Evolutionary conservation across 2,329 filamentous ascomycete genomes (phyloP).

Genomic region (Tolypocladium paradoxum): DNA sequence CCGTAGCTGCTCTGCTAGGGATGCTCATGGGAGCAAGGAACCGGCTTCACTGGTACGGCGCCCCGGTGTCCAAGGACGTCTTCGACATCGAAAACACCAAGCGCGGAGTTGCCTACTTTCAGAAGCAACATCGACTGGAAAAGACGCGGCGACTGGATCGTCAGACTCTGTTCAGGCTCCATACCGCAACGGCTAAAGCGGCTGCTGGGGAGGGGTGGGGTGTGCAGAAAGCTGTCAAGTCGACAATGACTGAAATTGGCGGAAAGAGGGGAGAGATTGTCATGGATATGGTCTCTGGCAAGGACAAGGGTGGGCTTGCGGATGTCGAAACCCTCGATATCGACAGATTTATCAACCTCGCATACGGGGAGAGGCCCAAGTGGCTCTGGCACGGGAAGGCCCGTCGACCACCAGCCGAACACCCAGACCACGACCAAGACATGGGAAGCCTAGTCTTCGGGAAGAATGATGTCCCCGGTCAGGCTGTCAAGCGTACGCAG

Average conservation of each 20-base stretch:
- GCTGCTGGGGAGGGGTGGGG: constrained; percentile 84
- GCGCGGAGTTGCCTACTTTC: constrained; percentile 75
- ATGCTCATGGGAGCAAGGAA: constrained; percentile 85
- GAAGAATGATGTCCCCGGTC: constrained; percentile 34
- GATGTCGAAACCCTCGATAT: constrained; percentile 90
- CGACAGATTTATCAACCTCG: constrained; percentile 67
- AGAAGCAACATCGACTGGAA: constrained; percentile 76
- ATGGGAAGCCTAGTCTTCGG: constrained; percentile 39
- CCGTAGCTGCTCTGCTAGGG: constrained; percentile 77
- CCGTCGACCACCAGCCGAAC: constrained; percentile 46
- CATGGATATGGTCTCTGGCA: constrained; percentile 82
- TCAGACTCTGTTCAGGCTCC: constrained; percentile 70
- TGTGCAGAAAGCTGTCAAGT: constrained; percentile 89
- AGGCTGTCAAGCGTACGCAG: constrained; percentile 38
- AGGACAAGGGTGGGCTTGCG: constrained; percentile 80
- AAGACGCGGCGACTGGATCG: constrained; percentile 72
- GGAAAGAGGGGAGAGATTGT: constrained; percentile 92
- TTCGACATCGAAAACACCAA: constrained; percentile 80
- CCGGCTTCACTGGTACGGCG: constrained; percentile 72
- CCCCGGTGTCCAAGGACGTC: constrained; percentile 78
- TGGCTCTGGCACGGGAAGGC: constrained; percentile 94
- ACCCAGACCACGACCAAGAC: constrained; percentile 36
- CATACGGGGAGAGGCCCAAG: constrained; percentile 73
- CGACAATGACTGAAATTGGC: constrained; percentile 84
- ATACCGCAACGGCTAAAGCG: constrained; percentile 78